phyloP scores from a whole-genome alignment of 2,329 filamentous ascomycete genomes.

The Chaetomiaceae sp. region DNA sequence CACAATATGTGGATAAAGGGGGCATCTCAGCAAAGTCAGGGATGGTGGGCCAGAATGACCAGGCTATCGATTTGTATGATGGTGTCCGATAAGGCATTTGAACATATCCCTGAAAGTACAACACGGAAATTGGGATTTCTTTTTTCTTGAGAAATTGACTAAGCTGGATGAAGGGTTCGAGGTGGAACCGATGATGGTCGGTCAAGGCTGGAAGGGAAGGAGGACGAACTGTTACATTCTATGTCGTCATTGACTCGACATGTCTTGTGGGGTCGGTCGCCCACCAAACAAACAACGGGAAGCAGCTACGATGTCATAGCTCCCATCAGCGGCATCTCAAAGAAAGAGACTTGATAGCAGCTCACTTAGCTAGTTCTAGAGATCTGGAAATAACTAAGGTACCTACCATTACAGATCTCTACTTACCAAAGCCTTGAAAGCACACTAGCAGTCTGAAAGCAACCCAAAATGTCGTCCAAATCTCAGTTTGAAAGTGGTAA shows the following conservation, averaged over 20 bases:
- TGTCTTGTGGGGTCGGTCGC: background rate
- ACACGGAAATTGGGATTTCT: background rate
- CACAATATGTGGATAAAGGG: too few species aligned
- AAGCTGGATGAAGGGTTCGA: background rate
- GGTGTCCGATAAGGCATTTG: too few species aligned
- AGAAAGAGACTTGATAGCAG: background rate
- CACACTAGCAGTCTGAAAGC: background rate
- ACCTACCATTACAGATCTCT: background rate
- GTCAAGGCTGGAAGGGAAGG: background rate
- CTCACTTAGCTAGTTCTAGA: background rate
- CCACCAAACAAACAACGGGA: background rate
- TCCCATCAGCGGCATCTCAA: background rate
- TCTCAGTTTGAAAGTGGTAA: conserved; percentile 36
- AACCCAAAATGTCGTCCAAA: conserved; percentile 26
- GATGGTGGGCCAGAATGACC: too few species aligned
- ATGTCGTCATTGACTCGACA: conserved; percentile 14
- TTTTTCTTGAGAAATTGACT: too few species aligned
- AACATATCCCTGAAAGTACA: too few species aligned
- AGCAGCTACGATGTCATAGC: conserved; percentile 3
- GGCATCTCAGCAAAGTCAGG: too few species aligned
- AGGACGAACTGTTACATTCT: background rate
- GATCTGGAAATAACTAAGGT: background rate
- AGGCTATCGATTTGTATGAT: too few species aligned
- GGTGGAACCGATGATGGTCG: background rate
- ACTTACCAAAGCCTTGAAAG: too few species aligned